Evolutionary conservation across 2,329 filamentous ascomycete species (phyloP).

Genomic region (Shiraia bambusicola): DNA sequence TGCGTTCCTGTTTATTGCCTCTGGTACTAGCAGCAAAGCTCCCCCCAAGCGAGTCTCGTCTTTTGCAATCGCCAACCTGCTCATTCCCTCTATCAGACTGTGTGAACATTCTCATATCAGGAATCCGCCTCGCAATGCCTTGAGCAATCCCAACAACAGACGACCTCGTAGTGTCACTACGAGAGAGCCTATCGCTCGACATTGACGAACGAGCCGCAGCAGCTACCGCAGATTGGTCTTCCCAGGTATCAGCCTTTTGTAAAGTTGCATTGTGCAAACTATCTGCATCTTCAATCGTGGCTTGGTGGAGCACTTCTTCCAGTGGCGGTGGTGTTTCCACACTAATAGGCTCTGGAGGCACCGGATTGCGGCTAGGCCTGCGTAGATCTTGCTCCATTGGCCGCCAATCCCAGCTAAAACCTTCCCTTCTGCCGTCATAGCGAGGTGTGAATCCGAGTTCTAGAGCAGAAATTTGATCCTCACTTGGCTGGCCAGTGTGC

Average conservation of each 20-base stretch:
- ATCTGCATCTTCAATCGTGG: slow-evolving; percentile 11
- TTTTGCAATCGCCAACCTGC: background rate
- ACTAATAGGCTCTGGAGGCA: slow-evolving; percentile 13
- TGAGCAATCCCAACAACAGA: slow-evolving; percentile 30
- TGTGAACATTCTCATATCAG: slow-evolving; percentile 25
- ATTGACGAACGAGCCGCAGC: slow-evolving; percentile 3
- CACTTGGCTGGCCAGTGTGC: slow-evolving; percentile 22
- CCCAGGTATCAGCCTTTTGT: slow-evolving; percentile 13
- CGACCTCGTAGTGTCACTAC: slow-evolving; percentile 19
- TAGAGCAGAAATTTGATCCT: slow-evolving; percentile 1
- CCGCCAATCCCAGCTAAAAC: slow-evolving; percentile 26
- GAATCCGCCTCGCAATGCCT: slow-evolving; percentile 21
- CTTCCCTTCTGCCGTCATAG: slow-evolving; percentile 24
- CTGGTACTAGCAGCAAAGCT: background rate
- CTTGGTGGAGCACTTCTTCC: slow-evolving; percentile 21
- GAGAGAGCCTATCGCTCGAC: slow-evolving; percentile 3
- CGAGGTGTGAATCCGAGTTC: slow-evolving; percentile 15
- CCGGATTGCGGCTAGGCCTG: slow-evolving; percentile 10
- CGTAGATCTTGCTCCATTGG: slow-evolving; percentile 6
- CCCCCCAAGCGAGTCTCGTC: slow-evolving; percentile 3
- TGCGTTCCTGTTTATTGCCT: slow-evolving; percentile 10
- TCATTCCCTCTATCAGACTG: slow-evolving; percentile 5
- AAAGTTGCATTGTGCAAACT: slow-evolving; percentile 12
- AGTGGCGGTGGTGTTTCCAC: slow-evolving; percentile 20
- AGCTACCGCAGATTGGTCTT: slow-evolving; percentile 6